Base-by-base conservation (phyloP, 2,329 filamentous ascomycete species). In the Alternaria panax region DNA sequence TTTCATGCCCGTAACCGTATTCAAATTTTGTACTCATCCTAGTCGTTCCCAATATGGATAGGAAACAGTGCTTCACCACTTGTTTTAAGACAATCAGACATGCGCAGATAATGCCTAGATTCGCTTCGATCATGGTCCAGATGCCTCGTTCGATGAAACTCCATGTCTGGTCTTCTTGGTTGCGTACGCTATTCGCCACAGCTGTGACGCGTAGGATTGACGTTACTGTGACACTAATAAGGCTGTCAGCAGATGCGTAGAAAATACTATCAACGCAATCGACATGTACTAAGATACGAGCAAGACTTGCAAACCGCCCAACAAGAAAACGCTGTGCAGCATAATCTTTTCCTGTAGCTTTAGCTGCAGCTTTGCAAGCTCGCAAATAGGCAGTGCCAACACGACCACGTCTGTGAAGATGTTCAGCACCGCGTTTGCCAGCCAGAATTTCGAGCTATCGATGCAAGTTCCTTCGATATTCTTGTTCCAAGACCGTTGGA, bases 131-230 rank as follows among this genome's bases (percentile, higher is more conserved):
- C 27, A 58, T 27, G 4, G 48, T 58, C 54, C 54, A 61, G 27
- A 61, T 25, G 24, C 59, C 54, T 8, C 59, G 50, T n/a, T 27
- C 42, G 20, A 61, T 54, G 43, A 58, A 57, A 43, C 51, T 53
- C 43, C 48, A 61, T 8, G 54, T 58, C 36, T 57, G 54, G 38
- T 61, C 54, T 27, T 52, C 12, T 32, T 57, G 54, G 7, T 61
- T 60, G 41, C 42, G 54, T 1, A 51, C 58, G 32, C 59, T 61
- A 22, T 61, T 58, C 5, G 50, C 54, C 7, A 61, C 59, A n/a
- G 42, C 59, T 22, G 48, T 57, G 43, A 57, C 54, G 22, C 59
- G 54, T 38, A 61, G 59, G 27, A 61, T 57, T 3, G 59, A 61
- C 8, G 59, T 61, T 18, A 57, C 46, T 16, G 54, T 61, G 6